phyloP scores from a whole-genome alignment of 768 basidiomycete genomes.

The Trametes sanguinea region DNA sequence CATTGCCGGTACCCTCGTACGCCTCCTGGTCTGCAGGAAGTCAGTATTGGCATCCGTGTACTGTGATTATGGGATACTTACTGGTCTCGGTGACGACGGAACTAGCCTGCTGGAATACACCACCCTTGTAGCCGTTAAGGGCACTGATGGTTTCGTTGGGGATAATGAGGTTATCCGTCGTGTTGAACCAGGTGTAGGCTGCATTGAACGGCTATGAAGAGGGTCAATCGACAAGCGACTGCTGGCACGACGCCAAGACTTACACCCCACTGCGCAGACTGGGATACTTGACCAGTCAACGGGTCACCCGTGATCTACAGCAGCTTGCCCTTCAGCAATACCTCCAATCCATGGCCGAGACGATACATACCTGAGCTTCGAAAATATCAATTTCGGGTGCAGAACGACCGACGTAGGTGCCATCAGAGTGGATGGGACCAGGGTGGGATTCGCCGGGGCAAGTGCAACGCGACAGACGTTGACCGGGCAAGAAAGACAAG shows the following conservation, averaged over 20 bases:
- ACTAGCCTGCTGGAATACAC: constrained; percentile 81
- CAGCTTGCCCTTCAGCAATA: too few species aligned
- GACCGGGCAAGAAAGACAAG: constrained; percentile 75
- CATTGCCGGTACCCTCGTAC: constrained; percentile 57
- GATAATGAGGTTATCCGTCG: constrained; percentile 58
- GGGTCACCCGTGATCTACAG: constrained; percentile 38
- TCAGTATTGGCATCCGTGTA: neutral
- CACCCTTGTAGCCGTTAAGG: constrained; percentile 73
- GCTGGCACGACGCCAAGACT: constrained; percentile 26
- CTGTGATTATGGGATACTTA: constrained; percentile 4
- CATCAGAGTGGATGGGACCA: constrained; percentile 74
- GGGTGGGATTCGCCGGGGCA: constrained; percentile 83
- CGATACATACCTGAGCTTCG: constrained; percentile 68
- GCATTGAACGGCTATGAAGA: constrained; percentile 72
- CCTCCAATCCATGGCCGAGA: constrained; percentile 29
- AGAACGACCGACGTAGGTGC: constrained; percentile 74
- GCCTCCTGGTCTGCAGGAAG: constrained; percentile 61
- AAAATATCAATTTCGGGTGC: constrained; percentile 93
- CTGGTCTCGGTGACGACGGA: constrained; percentile 40
- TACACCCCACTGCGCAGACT: constrained; percentile 83
- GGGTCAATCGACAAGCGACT: too few species aligned
- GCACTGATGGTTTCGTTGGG: constrained; percentile 48
- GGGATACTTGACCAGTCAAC: constrained; percentile 72
- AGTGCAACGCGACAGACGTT: constrained; percentile 86
- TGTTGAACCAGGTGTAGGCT: constrained; percentile 71